Evolutionary conservation across 331 rosid species (phyloP).

Genomic region (Quercus tomentella): DNA sequence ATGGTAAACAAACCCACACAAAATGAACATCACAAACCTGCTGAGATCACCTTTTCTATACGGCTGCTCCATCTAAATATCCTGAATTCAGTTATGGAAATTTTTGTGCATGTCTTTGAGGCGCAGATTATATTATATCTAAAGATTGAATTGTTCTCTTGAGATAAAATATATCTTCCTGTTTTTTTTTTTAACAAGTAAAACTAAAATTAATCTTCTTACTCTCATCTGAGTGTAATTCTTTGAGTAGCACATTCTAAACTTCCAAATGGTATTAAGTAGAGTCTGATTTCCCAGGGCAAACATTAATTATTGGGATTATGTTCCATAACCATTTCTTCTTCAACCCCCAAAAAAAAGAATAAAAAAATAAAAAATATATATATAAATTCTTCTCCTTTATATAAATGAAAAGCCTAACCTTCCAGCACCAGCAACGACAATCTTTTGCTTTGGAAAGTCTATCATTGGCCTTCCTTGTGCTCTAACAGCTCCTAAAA

Average conservation of each 20-base stretch:
- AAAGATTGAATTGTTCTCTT: background rate
- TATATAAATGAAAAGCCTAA: slow-evolving; percentile 25
- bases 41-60: background rate
- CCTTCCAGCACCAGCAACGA: slow-evolving; percentile 99
- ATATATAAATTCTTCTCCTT: background rate
- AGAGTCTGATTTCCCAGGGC: background rate
- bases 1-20: background rate
- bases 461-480: slow-evolving; percentile 99
- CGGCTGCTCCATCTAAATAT: background rate
- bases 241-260: background rate
- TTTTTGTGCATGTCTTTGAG: background rate
- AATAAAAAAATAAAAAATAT: background rate
- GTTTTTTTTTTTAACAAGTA: background rate
- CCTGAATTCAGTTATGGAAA: background rate
- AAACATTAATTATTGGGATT: background rate
- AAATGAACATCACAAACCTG: background rate
- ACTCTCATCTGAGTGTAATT: background rate
- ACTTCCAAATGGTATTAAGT: background rate
- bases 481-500: slow-evolving; percentile 97
- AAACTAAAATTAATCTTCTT: background rate
- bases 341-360: background rate
- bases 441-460: slow-evolving; percentile 95
- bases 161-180: background rate
- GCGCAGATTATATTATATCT: background rate
- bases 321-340: background rate